phyloP scores from a whole-genome alignment of 139 green algal genomes.

The Chlorella sp. region DNA sequence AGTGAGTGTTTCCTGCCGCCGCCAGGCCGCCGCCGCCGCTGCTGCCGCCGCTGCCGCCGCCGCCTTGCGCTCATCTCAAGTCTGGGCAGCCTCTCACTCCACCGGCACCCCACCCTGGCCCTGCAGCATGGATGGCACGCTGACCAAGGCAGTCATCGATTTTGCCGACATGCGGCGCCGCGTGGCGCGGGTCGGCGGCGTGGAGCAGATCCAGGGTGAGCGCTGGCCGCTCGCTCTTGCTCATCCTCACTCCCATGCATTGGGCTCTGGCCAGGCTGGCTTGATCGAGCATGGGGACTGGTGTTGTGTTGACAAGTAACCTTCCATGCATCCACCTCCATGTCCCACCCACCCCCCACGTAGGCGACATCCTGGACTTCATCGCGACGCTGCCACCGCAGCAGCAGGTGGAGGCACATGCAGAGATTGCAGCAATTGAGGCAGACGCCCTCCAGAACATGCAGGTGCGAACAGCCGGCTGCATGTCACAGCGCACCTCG shows the following conservation, averaged over 20 bases:
- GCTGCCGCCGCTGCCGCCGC: not conserved
- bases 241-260: too few species aligned
- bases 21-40: too few species aligned
- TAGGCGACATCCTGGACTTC: constrained; percentile 46
- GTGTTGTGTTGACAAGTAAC: too few species aligned
- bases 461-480: constrained; percentile 36
- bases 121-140: constrained; percentile 35
- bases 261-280: too few species aligned
- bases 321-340: too few species aligned
- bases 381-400: constrained; percentile 1
- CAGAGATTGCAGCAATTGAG: constrained; percentile 39
- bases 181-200: not conserved
- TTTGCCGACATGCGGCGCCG: constrained; percentile 44
- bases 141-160: constrained; percentile 38
- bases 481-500: too few species aligned
- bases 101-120: too few species aligned
- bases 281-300: too few species aligned
- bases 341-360: too few species aligned
- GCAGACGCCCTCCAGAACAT: constrained; percentile 72
- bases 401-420: constrained; percentile 1
- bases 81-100: too few species aligned
- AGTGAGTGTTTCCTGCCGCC: not conserved
- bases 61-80: too few species aligned
- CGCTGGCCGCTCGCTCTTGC: not conserved
- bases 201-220: not conserved